Base-by-base conservation (phyloP, 306 rosid genomes). In the Lathyrus aphaca region DNA sequence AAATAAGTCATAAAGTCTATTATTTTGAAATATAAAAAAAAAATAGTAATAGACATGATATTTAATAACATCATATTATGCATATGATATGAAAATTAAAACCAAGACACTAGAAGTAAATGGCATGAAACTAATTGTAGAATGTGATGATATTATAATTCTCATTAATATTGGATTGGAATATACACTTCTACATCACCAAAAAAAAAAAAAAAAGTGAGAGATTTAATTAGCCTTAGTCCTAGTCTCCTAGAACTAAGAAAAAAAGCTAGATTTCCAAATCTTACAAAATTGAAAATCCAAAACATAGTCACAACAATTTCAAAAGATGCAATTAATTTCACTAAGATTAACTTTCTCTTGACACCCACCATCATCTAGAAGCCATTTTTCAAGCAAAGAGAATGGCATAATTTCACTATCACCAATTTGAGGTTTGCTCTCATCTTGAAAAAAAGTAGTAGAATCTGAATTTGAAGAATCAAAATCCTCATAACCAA, bases 381-480 rank as follows among this genome's bases (percentile, higher is more conserved):
- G 77, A 42, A 95, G 81, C 97, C 99, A 95, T 53, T 94, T 77
- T 79, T 95, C 99, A 25, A 91, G 85, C 84, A 91, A 46, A 37
- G 83, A 79, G 13, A 91, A 69, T 2, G 89, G 96, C 78, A 82
- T 65, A 32, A 32, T 27, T 81, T 80, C 2, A 54, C 27, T 3
- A 46, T 29, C 43, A 10, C 30, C 57, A 17, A 27, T 53, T 64
- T 75, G 73, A 0, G 77, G 80, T 69, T 85, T 86, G 66, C 76
- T 85, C 49, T 90, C 96, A 3, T 75, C 91, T 72, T 82, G 92
- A 66, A 88, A 84, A 56, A 79, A 57, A 48, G 78, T 66, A 6
- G 27, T 50, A 18, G 59, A 53, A 39, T 63, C 87, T 4, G 95
- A 88, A 76, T 86, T 80, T 13, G 91, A 85, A 57, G 89, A 82